Conservation (phyloP, 1,284 basidiomycete species). For the Naganishia liquefaciens region DNA sequence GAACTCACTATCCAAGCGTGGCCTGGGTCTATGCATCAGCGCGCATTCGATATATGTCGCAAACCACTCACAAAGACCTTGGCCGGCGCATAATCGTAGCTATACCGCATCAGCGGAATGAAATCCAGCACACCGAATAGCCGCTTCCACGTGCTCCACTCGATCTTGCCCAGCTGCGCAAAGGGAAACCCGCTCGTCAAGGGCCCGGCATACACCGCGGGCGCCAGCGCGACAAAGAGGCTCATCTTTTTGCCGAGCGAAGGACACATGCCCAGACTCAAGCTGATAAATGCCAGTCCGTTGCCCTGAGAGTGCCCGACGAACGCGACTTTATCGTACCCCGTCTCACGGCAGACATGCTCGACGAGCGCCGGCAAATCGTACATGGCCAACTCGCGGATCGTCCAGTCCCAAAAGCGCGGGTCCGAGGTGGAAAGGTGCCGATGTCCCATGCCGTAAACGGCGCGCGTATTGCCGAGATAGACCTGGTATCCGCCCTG, state of each 20-base stretch:
- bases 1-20: conserved; percentile 53
- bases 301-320: conserved; percentile 67
- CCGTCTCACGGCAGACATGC: conserved; percentile 60
- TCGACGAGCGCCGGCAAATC: conserved; percentile 64
- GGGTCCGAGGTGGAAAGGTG: conserved; percentile 59
- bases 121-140: conserved; percentile 65
- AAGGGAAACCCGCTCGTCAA: conserved; percentile 64
- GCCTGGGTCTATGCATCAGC: conserved; percentile 41
- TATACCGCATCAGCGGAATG: conserved; percentile 63
- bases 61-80: conserved; percentile 53
- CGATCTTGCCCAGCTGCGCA: conserved; percentile 57
- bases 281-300: conserved; percentile 60
- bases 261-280: conserved; percentile 62
- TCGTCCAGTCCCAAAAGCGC: conserved; percentile 67
- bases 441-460: conserved; percentile 65
- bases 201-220: conserved; percentile 64
- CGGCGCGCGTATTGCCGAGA: conserved; percentile 63
- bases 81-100: conserved; percentile 60
- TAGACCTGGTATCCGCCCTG: conserved; percentile 64
- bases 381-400: conserved; percentile 63
- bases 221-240: conserved; percentile 64
- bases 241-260: conserved; percentile 60
- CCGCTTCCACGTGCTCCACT: conserved; percentile 61
- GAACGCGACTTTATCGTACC: conserved; percentile 63
- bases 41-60: neutral